Evolutionary conservation across 352 stramenopile genomes (phyloP), one percentile per base, ranked within the genome.

Genomic region (Phytophthora pseudosyringae): DNA sequence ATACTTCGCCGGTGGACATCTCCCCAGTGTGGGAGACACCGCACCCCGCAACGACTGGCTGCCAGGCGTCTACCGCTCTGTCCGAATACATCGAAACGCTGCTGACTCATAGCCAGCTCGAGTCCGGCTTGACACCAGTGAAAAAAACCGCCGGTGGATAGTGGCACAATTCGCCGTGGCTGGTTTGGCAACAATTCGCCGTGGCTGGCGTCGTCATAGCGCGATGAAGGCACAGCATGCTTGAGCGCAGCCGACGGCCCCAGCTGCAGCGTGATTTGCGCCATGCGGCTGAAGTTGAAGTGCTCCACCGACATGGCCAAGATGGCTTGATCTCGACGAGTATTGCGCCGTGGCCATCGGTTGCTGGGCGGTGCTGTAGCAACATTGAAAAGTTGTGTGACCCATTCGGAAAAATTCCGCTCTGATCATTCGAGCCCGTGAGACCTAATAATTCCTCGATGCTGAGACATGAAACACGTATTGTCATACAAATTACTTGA

Each of bases 351-450:
- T 53, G 36, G 28, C 56, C 56, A 64, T 16, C 13, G 45, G n/a
- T 50, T 56, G 45, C 43, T 57, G 46, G 56, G 44, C 32, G 55
- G 44, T 55, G 54, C 43, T 13, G 41, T 33, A 54, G 39, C 29
- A 38, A 21, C 33, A 43, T 40, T 35, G 16, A 41, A 62, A 52
- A 51, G 29, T 49, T 54, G n/a, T 62, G 32, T 48, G 43, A 39
- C n/a, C 21, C 18, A 13, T 28, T 10, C 6, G 5, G 45, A 48
- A 64, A 49, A 49, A 40, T 63, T 54, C 41, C 15, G 32, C 50
- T 48, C 26, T 35, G 48, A 29, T 59, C 28, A 33, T 9, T 45
- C 26, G 10, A 64, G 41, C 36, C 29, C 39, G 21, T 51, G 29
- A 50, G 46, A 64, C 35, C 56, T 5, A 43, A 50, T 64, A 43